phyloP scores from a whole-genome alignment of 2,329 filamentous ascomycete genomes.

The Ceratocystis diversiconidia region DNA sequence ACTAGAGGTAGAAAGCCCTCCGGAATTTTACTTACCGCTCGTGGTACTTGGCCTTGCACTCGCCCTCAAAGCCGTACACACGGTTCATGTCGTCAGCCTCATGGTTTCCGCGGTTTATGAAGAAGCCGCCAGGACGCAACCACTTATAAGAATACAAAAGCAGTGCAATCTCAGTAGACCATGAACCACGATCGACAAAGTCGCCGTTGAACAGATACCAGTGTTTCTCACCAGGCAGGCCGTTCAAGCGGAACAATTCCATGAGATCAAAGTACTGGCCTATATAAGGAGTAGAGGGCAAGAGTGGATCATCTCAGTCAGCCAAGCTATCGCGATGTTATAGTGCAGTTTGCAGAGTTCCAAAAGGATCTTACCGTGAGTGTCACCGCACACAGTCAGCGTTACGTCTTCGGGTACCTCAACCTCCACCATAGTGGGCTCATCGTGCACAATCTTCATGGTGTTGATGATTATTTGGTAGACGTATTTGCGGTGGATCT shows the following conservation, averaged over 20 bases:
- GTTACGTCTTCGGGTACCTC: conserved; percentile 62
- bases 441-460: conserved; percentile 77
- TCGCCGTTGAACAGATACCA: conserved; percentile 97
- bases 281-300: conserved; percentile 25
- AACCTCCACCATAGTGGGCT: conserved; percentile 94
- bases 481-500: conserved; percentile 88
- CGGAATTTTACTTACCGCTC: conserved; percentile 39
- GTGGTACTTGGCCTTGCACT: conserved; percentile 96
- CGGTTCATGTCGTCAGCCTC: conserved; percentile 99
- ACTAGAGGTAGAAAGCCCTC: not conserved
- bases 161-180: conserved; percentile 94
- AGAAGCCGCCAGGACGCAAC: conserved; percentile 75
- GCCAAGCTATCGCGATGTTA: not conserved
- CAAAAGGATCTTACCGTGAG: conserved; percentile 56
- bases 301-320: conserved; percentile 17
- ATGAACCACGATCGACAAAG: conserved; percentile 93
- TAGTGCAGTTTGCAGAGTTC: not conserved
- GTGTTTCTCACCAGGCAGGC: conserved; percentile 69
- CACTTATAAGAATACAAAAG: conserved; percentile 94
- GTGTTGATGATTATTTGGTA: conserved; percentile 90
- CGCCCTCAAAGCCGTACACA: conserved; percentile 94
- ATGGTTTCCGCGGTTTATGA: conserved; percentile 95
- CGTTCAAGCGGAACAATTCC: conserved; percentile 88
- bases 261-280: conserved; percentile 96
- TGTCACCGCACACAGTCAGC: conserved; percentile 93